Base-by-base conservation (phyloP, 2,329 filamentous ascomycete genomes). In the Magnaporthiopsis incrustans region DNA sequence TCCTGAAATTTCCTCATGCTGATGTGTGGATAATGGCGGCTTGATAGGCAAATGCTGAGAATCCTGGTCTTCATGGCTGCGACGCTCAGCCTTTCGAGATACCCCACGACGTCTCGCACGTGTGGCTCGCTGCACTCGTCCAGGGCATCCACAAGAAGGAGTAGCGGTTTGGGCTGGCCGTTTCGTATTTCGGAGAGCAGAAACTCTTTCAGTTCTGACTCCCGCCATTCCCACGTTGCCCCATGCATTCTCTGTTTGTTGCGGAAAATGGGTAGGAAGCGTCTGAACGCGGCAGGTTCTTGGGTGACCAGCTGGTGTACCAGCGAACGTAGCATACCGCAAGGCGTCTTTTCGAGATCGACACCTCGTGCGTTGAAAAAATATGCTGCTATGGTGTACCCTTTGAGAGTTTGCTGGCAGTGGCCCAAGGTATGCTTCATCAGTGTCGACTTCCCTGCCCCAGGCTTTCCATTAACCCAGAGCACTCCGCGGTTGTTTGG, bases 331-430 rank as follows among this genome's bases (percentile, higher is more conserved):
- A 82, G 82, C 67, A 84, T 74, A 4, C 82, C 81, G 0, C 67
- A 30, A 0, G 73, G 74, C 0, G 78, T 74, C 66, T 75, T 81
- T 65, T 83, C 79, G 22, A 79, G 69, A 8, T 71, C 63, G 0
- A 70, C 69, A 0, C 79, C 79, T 61, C 78, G 70, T 0, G 79
- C 78, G 63, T 81, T 78, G 73, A 82, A 83, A 72, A 82, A 83
- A 68, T 81, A 82, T 0, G 69, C 61, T 77, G 79, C 74, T 14
- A 12, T 38, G 12, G 12, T 38, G 35, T 38, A 38, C 3, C 14
- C 14, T 11, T 38, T 11, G 35, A 38, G 14, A 15, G 12, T 11
- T 4, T 14, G 35, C 35, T 38, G 11, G 35, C 35, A 38, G 35
- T 38, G 35, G 10, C 35, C 35, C 12, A 2, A 14, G 12, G 35